phyloP scores from a whole-genome alignment of 257 asterid species.

The Nicotiana paniculata region DNA sequence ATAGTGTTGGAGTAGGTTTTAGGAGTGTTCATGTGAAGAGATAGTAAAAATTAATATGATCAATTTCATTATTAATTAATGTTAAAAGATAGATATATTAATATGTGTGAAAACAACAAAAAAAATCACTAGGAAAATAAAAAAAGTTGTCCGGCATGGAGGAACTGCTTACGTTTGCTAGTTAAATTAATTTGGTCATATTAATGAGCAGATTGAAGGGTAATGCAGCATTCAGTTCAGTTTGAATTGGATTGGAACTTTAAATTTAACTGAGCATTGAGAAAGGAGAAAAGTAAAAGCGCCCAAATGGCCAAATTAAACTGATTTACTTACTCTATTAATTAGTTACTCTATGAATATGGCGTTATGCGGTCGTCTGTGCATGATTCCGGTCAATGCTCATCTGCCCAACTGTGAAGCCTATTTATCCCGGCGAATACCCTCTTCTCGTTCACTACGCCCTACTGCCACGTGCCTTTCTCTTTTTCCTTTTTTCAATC shows the following conservation, averaged over 20 bases:
- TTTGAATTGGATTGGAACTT: not conserved
- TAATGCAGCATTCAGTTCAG: not conserved
- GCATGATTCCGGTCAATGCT: constrained; percentile 32
- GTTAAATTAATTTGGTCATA: not conserved
- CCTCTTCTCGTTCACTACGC: constrained; percentile 59
- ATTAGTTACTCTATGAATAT: too few relatives aligned
- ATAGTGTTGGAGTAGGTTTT: too few relatives aligned
- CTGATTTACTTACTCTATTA: too few relatives aligned
- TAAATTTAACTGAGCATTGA: not conserved
- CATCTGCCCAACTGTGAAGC: constrained; percentile 39
- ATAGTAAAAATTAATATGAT: too few relatives aligned
- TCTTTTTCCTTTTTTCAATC: not conserved
- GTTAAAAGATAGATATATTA: too few relatives aligned
- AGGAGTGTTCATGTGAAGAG: too few relatives aligned
- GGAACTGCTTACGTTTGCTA: not conserved
- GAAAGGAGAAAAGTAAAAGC: not conserved
- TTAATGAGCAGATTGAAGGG: not conserved
- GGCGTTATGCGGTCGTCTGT: not conserved
- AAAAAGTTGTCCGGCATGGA: too few relatives aligned
- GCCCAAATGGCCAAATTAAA: not conserved
- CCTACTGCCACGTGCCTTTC: constrained; percentile 46
- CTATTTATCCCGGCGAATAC: constrained; percentile 49
- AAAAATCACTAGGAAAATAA: too few relatives aligned
- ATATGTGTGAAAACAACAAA: too few relatives aligned
- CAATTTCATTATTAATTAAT: too few relatives aligned